Conservation (phyloP, 345 rosid genomes). For the Nasturtium officinale region DNA sequence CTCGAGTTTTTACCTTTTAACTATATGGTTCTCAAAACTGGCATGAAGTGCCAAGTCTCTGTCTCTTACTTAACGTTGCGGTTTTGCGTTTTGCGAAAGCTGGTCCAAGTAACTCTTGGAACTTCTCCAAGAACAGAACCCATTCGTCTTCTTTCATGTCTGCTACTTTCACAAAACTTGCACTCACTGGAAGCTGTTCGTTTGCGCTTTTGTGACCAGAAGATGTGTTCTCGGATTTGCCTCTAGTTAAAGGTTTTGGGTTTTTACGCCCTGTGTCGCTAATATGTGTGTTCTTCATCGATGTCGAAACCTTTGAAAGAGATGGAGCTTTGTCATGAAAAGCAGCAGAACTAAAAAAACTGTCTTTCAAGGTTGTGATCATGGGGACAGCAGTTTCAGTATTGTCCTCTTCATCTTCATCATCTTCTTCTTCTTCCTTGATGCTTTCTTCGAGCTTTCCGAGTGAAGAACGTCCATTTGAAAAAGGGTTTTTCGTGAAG, state of each 20-base stretch:
- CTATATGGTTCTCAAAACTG: conserved; percentile 70
- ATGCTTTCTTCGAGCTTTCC: conserved; percentile 80
- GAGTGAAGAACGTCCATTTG: conserved; percentile 57
- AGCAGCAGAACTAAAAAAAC: conserved; percentile 30
- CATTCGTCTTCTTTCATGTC: conserved; percentile 90
- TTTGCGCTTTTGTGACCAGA: conserved; percentile 89
- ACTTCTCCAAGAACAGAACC: conserved; percentile 72
- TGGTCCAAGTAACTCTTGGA: conserved; percentile 67
- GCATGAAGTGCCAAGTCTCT: conserved; percentile 99
- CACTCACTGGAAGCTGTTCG: conserved; percentile 78
- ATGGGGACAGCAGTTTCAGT: conserved; percentile 39
- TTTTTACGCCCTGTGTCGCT: conserved; percentile 54
- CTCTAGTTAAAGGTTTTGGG: conserved; percentile 47
- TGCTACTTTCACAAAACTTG: conserved; percentile 79
- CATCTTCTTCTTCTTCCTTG: conserved; percentile 71
- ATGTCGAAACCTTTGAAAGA: conserved; percentile 72
- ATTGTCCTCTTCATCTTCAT: conserved; percentile 55
- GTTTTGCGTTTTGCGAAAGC: conserved; percentile 77
- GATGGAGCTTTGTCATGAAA: conserved; percentile 48
- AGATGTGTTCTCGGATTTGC: conserved; percentile 62
- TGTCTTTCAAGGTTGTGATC: conserved; percentile 33
- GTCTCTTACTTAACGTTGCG: conserved; percentile 68
- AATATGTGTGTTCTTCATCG: conserved; percentile 63
- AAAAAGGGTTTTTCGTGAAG: conserved; percentile 48
- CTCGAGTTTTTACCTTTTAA: conserved; percentile 31